These are phyloP conservation scores for Paraleonurus japonicus DNA, from an alignment of 257 asterid species.

Conservation along the genomic window DNA sequence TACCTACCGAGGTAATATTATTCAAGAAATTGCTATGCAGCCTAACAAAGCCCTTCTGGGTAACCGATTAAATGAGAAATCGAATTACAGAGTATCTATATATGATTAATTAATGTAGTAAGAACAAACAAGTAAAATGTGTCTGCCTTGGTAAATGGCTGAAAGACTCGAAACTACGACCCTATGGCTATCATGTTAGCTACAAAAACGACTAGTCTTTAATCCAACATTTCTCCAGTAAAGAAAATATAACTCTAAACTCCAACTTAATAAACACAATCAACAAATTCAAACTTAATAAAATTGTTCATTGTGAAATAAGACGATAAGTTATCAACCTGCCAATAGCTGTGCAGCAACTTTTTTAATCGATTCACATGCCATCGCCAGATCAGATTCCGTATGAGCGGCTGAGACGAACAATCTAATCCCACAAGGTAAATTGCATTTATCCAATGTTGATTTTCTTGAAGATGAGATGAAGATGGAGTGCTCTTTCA, in stretches of 20 bases:
- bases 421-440: slow-evolving; percentile 62
- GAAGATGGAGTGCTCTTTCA: slow-evolving; percentile 61
- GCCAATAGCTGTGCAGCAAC: slow-evolving; percentile 39
- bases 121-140: neutral
- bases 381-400: slow-evolving; percentile 55
- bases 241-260: neutral
- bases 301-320: neutral
- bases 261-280: neutral
- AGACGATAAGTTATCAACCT: slow-evolving; percentile 19
- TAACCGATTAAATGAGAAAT: neutral
- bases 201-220: neutral
- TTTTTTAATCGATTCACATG: slow-evolving; percentile 55
- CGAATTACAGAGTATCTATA: neutral
- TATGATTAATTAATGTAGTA: neutral
- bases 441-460: slow-evolving; percentile 59
- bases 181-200: neutral
- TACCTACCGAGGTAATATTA: neutral
- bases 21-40: neutral
- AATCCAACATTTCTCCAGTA: neutral
- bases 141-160: neutral
- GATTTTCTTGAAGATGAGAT: slow-evolving; percentile 63
- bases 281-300: neutral
- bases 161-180: neutral
- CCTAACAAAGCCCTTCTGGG: neutral
- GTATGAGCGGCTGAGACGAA: slow-evolving; percentile 71